Percentiles rank a stretch among this genome's conserved stretches.
phyloP scores from a whole-genome alignment of 257 asterid genomes.

The Avicennia marina region DNA sequence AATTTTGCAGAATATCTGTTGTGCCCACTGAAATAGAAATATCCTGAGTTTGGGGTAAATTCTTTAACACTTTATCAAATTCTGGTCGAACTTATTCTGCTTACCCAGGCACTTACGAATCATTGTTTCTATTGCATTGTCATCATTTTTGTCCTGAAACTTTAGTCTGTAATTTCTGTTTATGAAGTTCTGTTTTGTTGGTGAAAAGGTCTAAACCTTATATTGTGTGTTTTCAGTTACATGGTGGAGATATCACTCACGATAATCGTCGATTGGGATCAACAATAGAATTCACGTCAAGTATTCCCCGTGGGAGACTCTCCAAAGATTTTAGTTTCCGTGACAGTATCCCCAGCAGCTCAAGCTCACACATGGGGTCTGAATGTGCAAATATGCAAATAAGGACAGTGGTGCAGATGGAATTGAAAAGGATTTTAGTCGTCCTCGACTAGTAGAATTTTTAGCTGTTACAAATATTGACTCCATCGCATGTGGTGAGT shows the following conservation, averaged over 20 bases:
- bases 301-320: slow-evolving; percentile 43
- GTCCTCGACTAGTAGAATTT: slow-evolving; percentile 67
- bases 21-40: too few relatives aligned
- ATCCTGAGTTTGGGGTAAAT: too few relatives aligned
- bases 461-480: slow-evolving; percentile 73
- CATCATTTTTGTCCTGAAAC: background rate
- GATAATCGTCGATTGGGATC: slow-evolving; percentile 43
- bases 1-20: too few relatives aligned
- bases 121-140: background rate
- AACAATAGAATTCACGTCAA: slow-evolving; percentile 47
- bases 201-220: background rate
- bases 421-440: slow-evolving; percentile 59
- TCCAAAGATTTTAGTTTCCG: slow-evolving; percentile 42
- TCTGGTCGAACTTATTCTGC: too few relatives aligned
- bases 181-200: background rate
- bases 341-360: slow-evolving; percentile 24
- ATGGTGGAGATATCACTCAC: slow-evolving; percentile 42
- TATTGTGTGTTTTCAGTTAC: slow-evolving; percentile 47
- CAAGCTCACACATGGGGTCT: slow-evolving; percentile 75
- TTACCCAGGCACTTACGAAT: too few relatives aligned
- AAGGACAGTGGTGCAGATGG: slow-evolving; percentile 90
- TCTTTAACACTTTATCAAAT: too few relatives aligned
- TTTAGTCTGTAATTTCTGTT: background rate
- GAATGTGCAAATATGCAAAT: slow-evolving; percentile 79
- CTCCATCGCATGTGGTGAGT: slow-evolving; percentile 78